phyloP scores from a whole-genome alignment of 2,329 filamentous ascomycete genomes.

The Alternaria triticina region DNA sequence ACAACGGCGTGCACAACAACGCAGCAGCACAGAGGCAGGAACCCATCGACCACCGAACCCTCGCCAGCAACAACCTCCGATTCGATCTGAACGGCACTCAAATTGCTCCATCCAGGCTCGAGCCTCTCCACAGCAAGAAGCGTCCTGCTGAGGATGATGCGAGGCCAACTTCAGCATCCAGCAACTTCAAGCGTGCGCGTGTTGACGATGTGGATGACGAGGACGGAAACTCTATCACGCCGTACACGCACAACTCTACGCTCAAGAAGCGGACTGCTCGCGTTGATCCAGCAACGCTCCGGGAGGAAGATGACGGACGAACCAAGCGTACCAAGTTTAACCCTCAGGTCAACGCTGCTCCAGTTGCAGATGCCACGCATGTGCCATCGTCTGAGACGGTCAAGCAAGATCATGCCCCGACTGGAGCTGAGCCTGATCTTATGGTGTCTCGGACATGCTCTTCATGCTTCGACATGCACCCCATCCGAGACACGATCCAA shows the following conservation, averaged over 20 bases:
- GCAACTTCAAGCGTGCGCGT: not conserved
- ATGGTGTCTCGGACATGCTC: not conserved
- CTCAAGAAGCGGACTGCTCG: not conserved
- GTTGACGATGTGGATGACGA: not conserved
- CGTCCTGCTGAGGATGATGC: not conserved
- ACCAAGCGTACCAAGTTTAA: not conserved
- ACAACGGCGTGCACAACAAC: not conserved
- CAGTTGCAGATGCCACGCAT: too few species aligned
- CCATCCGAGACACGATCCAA: not conserved
- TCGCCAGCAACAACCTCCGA: not conserved
- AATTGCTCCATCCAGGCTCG: too few species aligned
- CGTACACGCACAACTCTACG: not conserved
- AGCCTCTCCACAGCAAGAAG: not conserved
- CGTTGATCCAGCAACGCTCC: not conserved
- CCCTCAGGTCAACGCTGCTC: too few species aligned
- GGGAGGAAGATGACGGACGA: not conserved
- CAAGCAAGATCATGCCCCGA: too few species aligned
- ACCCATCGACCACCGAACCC: not conserved
- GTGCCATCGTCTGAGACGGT: too few species aligned
- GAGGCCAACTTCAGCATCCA: not conserved
- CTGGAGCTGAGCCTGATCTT: too few species aligned
- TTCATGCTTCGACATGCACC: not conserved
- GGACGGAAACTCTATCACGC: not conserved
- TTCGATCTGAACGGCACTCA: too few species aligned
- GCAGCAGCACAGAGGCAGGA: not conserved